phyloP scores from a whole-genome alignment of 2,329 filamentous ascomycete species.

The Hypocreales sp. region DNA sequence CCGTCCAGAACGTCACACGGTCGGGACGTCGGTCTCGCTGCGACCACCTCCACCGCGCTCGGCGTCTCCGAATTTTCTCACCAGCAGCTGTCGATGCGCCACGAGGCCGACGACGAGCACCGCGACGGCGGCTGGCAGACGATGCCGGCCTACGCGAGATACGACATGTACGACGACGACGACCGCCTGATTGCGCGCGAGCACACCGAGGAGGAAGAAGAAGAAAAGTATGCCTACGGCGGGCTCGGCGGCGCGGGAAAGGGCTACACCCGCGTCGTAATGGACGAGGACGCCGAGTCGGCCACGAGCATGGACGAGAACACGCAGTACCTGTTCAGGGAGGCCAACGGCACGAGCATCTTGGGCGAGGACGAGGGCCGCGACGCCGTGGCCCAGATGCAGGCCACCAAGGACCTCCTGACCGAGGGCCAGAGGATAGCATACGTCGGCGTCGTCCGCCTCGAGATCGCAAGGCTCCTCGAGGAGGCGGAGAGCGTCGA shows the following conservation, averaged over 20 bases:
- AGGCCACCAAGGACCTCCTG: conserved; percentile 87
- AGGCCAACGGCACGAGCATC: conserved; percentile 41
- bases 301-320: conserved; percentile 96
- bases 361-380: conserved; percentile 66
- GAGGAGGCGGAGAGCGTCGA: conserved; percentile 49
- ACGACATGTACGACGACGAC: conserved; percentile 92
- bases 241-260: conserved; percentile 80
- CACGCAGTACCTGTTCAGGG: conserved; percentile 87
- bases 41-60: conserved; percentile 15
- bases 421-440: conserved; percentile 93
- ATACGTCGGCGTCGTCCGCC: conserved; percentile 78
- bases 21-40: conserved; percentile 21
- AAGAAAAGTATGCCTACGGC: conserved; percentile 50
- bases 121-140: conserved; percentile 72
- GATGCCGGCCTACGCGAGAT: conserved; percentile 86
- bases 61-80: conserved; percentile 79
- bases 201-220: conserved; percentile 56
- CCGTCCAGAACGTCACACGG: conserved; percentile 10
- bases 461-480: conserved; percentile 68
- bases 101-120: conserved; percentile 32
- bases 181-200: conserved; percentile 76
- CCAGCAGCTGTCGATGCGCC: conserved; percentile 52
- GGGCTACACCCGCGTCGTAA: conserved; percentile 86
- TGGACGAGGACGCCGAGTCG: conserved; percentile 89
- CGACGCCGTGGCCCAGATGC: conserved; percentile 78